Evolutionary conservation across 345 rosid genomes (phyloP), one percentile per base, ranked within the genome.

Genomic region (Populus deltoides): DNA sequence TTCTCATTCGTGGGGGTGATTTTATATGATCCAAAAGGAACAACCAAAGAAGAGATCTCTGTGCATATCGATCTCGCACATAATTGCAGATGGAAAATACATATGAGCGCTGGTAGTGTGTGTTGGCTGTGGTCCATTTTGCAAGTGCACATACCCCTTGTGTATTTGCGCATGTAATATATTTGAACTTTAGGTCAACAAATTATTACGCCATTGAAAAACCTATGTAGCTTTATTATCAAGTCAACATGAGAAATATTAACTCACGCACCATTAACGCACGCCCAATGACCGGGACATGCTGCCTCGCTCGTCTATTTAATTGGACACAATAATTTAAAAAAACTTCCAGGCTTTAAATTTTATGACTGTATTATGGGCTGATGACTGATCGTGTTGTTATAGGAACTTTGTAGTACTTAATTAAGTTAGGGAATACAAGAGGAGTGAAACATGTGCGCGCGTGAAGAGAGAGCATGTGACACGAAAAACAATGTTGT

Each of bases 121-220:
- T 65, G 22, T 2, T 25, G 77, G 77, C 20, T 41, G 77, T 65
- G 77, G 77, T 75, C 71, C 77, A 63, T 20, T 2, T 1, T 75
- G 70, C 8, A 8, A 55, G 47, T 73, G 66, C 49, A 55, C 10
- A 31, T 8, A 55, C 43, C 27, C 27, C n/a, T 13, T 20, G 70
- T 1, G 66, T 38, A 24, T 24, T 1, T 16, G 75, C 53, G 49
- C 76, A 25, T 31, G 72, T 67, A 45, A 20, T 45, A 18, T 4
- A 66, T 31, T 12, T 29, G 4, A 18, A 13, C 68, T 39, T 47
- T 68, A 35, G 72, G 22, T 66, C 51, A n/a, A 45, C 47, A 75
- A 66, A 76, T 76, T 49, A 76, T 76, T 68, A 35, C 27, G 53
- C 22, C 6, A 73, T 68, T 76, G 73, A 76, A 76, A 47, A 33